A percentile compares a stretch with the other conserved stretches of the same genome.
Conservation (phyloP, 345 rosid genomes). For the Eutrema japonicum region DNA sequence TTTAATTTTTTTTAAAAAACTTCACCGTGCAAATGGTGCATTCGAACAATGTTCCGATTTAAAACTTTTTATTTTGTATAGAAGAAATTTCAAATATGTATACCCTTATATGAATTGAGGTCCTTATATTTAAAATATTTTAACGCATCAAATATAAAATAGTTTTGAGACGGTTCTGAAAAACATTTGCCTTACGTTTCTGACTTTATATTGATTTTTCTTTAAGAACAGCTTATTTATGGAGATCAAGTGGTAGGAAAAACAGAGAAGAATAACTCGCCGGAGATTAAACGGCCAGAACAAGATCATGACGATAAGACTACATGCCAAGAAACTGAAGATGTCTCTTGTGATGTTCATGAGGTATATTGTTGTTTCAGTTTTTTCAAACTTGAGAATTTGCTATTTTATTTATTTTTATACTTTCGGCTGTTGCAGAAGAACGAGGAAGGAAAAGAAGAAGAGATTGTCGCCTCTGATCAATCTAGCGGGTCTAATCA, state of each 20-base stretch:
- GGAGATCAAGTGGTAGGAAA: slow-evolving; percentile 27
- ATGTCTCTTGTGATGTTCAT: slow-evolving; percentile 34
- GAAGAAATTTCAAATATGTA: background rate
- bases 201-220: background rate
- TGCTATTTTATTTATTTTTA: background rate
- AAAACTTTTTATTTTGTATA: background rate
- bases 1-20: background rate
- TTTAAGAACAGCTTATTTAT: slow-evolving; percentile 46
- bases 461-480: slow-evolving; percentile 35
- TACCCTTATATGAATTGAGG: too few species aligned
- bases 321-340: slow-evolving; percentile 32
- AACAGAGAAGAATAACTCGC: slow-evolving; percentile 22
- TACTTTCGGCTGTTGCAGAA: slow-evolving; percentile 6
- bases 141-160: background rate
- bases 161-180: background rate
- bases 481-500: slow-evolving; percentile 56
- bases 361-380: slow-evolving; percentile 29
- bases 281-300: slow-evolving; percentile 15
- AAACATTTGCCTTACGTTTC: background rate
- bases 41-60: too few species aligned
- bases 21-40: background rate
- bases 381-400: slow-evolving; percentile 13
- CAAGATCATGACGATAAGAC: slow-evolving; percentile 14
- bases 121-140: background rate
- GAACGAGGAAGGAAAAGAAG: slow-evolving; percentile 45